Base-by-base conservation (phyloP, 2,329 filamentous ascomycete genomes). In the Sclerotinia trifoliorum region DNA sequence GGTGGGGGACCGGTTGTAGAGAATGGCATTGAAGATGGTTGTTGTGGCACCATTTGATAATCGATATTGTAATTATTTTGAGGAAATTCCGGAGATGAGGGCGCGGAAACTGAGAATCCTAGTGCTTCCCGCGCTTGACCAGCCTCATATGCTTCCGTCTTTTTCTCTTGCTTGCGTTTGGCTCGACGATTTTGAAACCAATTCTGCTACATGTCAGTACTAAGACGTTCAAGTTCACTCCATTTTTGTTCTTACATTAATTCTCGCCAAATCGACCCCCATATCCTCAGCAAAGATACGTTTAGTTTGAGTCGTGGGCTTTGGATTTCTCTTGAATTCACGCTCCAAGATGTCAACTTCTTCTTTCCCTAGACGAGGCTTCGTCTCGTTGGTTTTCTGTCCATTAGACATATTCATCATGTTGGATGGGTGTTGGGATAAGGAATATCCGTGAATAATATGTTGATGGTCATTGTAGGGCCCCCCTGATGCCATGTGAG, bases 121-220 rank as follows among this genome's bases (percentile, higher is more conserved):
- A 71, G 13, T 17, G 73, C 71, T 66, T 75, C 73, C 58, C 73
- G 73, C 48, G 72, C 73, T 66, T 81, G 80, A 29, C 79, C 79
- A 29, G 81, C 81, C 71, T 85, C 82, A 70, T 83, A 81, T 66
- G 82, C 82, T 68, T 82, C 80, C 56, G 83, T 80, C 71, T 87
- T 87, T 74, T 82, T 84, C 76, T 88, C 85, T 75, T 88, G 87
- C 83, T 77, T 77, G 49, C 75, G 67, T 66, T 77, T 77, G 17
- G 87, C 87, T 64, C 87, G 83, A 69, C 87, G 81, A 75, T 90
- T 90, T 73, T 90, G 87, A 74, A 90, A 90, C 87, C 87, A 90
- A 75, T 90, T 90, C 87, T 89, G 65, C 35, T 46, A 52, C 8
- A 29, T 46, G 44, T 70, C 54, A 69, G 69, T 62, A n/a, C 3